phyloP scores from a whole-genome alignment of 1,139 yeast species.

The Yamadazyma kanchanaburiensis region DNA sequence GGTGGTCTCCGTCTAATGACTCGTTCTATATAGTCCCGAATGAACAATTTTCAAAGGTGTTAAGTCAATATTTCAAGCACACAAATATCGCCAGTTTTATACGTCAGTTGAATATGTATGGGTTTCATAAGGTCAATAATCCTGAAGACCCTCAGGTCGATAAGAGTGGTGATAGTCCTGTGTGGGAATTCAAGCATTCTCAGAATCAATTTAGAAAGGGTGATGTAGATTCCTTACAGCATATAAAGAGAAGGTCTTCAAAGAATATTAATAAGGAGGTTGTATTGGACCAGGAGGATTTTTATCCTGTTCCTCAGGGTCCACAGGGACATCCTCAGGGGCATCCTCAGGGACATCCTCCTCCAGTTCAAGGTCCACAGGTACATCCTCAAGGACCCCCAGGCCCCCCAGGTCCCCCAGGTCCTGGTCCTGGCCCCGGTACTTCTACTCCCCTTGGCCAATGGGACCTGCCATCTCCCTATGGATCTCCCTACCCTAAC shows the following conservation, averaged over 20 bases:
- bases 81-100: constrained; percentile 79
- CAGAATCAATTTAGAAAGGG: constrained; percentile 65
- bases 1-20: constrained; percentile 40
- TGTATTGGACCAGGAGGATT: constrained; percentile 26
- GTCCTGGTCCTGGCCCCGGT: neutral
- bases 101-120: constrained; percentile 76
- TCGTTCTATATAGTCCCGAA: constrained; percentile 44
- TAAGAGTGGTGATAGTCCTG: constrained; percentile 3
- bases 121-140: constrained; percentile 67
- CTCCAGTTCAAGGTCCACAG: neutral
- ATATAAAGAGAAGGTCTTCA: constrained; percentile 63
- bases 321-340: neutral
- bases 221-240: constrained; percentile 53
- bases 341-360: neutral
- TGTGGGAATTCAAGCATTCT: constrained; percentile 73
- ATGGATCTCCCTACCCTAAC: neutral
- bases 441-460: neutral
- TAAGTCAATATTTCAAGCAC: constrained; percentile 70
- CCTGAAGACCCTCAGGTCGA: constrained; percentile 7
- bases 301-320: neutral
- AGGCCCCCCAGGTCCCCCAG: neutral
- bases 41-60: constrained; percentile 59
- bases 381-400: neutral
- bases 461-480: constrained; percentile 1
- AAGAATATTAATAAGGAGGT: constrained; percentile 49